Evolutionary conservation across 768 basidiomycete species (phyloP).

Genomic region (Candolleomyces aberdarensis): DNA sequence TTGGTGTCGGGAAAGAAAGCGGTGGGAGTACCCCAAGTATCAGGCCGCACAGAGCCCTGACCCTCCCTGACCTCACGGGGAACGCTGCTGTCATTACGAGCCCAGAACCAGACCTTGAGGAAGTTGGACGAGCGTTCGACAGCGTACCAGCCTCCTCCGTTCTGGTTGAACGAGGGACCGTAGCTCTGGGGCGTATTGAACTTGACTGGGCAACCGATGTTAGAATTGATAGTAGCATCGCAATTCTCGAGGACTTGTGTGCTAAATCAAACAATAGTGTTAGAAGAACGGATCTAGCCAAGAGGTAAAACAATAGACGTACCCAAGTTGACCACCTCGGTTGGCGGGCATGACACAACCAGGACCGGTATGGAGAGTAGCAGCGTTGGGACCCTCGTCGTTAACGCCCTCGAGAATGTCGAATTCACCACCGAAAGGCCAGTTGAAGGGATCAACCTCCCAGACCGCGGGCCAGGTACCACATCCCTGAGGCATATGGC

Average conservation of each 20-base stretch:
- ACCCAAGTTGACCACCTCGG: constrained; percentile 12
- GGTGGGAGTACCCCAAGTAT: constrained; percentile 53
- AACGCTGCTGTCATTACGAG: constrained; percentile 43
- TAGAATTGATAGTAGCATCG: constrained; percentile 18
- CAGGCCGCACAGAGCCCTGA: constrained; percentile 38
- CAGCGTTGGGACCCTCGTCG: constrained; percentile 32
- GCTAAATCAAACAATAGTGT: constrained; percentile 13
- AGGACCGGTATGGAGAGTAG: constrained; percentile 31
- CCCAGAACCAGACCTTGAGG: constrained; percentile 77
- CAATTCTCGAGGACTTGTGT: constrained; percentile 20
- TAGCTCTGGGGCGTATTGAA: constrained; percentile 40
- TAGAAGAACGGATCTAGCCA: neutral
- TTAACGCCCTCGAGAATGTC: constrained; percentile 45
- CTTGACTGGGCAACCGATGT: constrained; percentile 27
- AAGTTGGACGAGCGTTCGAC: constrained; percentile 52
- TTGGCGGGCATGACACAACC: constrained; percentile 25
- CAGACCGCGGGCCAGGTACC: constrained; percentile 52
- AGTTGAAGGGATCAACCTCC: constrained; percentile 45
- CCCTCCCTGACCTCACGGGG: constrained; percentile 48
- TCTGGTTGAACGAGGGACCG: constrained; percentile 55
- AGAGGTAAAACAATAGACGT: neutral
- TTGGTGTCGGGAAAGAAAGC: constrained; percentile 58
- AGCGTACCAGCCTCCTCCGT: constrained; percentile 62
- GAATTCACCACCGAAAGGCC: constrained; percentile 46
- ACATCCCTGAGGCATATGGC: constrained; percentile 23